Evolutionary conservation across 2,329 filamentous ascomycete genomes (phyloP), one percentile per base, ranked within the genome.

Genomic region (Periconia digitata): DNA sequence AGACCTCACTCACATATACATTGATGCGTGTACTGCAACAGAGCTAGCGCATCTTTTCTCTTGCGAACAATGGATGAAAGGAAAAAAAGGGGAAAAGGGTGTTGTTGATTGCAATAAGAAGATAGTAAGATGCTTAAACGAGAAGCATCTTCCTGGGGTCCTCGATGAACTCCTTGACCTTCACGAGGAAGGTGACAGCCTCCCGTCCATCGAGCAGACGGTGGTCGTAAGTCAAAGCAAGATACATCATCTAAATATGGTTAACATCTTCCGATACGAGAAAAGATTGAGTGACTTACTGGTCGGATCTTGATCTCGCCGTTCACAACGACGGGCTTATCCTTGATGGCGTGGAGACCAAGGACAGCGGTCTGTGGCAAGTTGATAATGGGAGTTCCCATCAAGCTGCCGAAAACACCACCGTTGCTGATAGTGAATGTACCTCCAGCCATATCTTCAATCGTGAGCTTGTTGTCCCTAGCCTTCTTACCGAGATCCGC

Each of bases 331-430:
- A 96, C 85, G 2, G 92, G 85, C 65, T 88, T 89, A 46, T 99
- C 91, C 79, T 99, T 99, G 75, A 96, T 96, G 40, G 92, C 91
- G 72, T 99, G 92, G 18, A 96, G 85, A 58, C 92, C 92, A 49
- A 96, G 82, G 8, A 96, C 92, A 49, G 90, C 82, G 70, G 89
- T 92, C 72, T 97, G 92, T 13, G 92, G 92, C 40, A 96, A 80
- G 76, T 99, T 99, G 79, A 99, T 97, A 71, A 99, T 97, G 8
- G 94, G 94, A 0, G 94, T 99, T 43, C 94, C 94, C 89, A 96
- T 95, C 50, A 97, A 80, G 13, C 92, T 96, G 49, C 94, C 94
- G 66, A 99, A 99, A 44, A 99, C 92, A 60, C 94, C 94, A 49
- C 94, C 85, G 72, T 96, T 97, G 80, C 89, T 94, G 78, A 96